Evolutionary conservation across 192 early-diverging fungal genomes (phyloP).

Genomic region (Coemansia sp.): DNA sequence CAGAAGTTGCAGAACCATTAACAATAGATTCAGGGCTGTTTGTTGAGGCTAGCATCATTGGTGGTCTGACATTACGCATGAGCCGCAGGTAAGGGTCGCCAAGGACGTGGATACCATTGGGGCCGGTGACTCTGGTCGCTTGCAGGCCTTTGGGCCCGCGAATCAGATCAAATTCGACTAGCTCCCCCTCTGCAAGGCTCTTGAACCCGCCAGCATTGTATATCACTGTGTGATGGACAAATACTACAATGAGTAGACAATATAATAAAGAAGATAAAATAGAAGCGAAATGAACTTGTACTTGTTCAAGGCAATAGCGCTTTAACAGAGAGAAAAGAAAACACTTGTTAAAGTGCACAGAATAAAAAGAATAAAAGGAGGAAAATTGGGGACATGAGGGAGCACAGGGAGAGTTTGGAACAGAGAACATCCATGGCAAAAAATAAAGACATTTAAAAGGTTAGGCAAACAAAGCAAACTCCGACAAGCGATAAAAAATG

Average conservation of each 20-base stretch:
- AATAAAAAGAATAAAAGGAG: neutral
- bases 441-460: neutral
- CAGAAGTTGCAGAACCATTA: neutral
- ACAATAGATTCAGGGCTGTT: conserved; percentile 8
- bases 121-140: conserved; percentile 80
- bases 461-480: neutral
- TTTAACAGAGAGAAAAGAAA: neutral
- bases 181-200: conserved; percentile 67
- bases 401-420: conserved; percentile 3
- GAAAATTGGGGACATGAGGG: conserved; percentile 5
- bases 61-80: conserved; percentile 14
- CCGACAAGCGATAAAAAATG: neutral
- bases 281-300: neutral
- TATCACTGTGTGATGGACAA: conserved; percentile 80
- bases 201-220: conserved; percentile 76
- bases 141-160: conserved; percentile 81
- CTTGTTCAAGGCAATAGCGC: neutral
- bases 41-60: neutral
- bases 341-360: neutral
- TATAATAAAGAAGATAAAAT: neutral
- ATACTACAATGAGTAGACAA: conserved; percentile 53
- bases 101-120: conserved; percentile 66
- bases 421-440: neutral
- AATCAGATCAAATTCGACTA: conserved; percentile 69
- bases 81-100: conserved; percentile 67